Evolutionary conservation across 306 rosid species (phyloP).

Genomic region (Calophaca sinica): DNA sequence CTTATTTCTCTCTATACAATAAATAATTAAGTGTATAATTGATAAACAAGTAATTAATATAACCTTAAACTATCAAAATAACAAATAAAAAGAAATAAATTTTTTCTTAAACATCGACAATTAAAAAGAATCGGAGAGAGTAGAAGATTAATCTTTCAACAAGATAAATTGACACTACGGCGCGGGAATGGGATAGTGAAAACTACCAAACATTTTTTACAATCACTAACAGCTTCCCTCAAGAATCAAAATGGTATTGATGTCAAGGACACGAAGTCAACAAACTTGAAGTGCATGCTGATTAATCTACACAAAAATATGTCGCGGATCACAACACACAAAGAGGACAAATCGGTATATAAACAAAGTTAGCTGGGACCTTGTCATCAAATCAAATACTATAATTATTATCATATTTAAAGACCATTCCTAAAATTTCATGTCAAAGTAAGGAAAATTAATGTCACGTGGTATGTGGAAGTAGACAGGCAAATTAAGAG

Average conservation of each 20-base stretch:
- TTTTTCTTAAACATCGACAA: no score
- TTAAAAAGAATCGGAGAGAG: no score
- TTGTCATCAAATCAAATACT: neutral
- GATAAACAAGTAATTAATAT: no score
- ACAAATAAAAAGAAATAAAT: no score
- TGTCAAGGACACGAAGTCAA: conserved; percentile 29
- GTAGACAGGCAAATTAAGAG: neutral
- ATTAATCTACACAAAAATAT: conserved; percentile 13
- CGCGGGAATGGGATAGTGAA: neutral
- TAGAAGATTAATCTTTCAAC: neutral
- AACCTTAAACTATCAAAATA: no score
- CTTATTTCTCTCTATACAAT: no score
- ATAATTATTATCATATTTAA: neutral
- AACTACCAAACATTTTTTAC: conserved; percentile 12
- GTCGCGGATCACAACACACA: neutral
- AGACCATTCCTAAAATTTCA: neutral
- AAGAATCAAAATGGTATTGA: conserved; percentile 25
- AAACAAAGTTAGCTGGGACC: neutral
- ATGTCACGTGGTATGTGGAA: conserved; percentile 14
- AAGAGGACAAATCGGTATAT: neutral
- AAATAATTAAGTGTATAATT: no score
- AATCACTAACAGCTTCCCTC: conserved; percentile 21
- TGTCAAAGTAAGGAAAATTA: conserved; percentile 1
- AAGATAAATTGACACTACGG: neutral
- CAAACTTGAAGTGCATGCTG: conserved; percentile 3